Conservation (phyloP, 805 yeast genomes). For the Saccharomyces paradoxus region DNA sequence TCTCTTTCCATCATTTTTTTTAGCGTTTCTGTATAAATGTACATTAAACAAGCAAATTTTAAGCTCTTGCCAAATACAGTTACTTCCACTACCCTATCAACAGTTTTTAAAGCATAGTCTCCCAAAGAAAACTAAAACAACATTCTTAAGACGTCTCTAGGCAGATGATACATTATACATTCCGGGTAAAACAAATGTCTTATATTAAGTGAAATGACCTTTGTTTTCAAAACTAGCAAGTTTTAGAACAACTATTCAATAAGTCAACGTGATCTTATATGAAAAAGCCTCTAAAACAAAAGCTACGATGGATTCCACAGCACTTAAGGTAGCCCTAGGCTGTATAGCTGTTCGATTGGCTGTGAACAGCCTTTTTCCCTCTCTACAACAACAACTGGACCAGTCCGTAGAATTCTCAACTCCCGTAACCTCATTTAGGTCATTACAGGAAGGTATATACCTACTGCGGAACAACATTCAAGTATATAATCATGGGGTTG, state of each 20-base stretch:
- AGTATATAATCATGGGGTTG: constrained; percentile 78
- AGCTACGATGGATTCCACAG: not conserved
- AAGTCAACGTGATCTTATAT: not conserved
- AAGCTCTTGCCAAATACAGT: not conserved
- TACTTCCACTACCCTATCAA: not conserved
- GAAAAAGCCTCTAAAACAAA: not conserved
- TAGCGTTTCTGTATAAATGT: not conserved
- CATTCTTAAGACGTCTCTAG: not conserved
- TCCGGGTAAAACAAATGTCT: not conserved
- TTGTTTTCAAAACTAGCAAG: not conserved
- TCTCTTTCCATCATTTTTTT: not conserved
- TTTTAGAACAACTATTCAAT: not conserved
- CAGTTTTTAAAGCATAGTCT: not conserved
- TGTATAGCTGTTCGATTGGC: constrained; percentile 17
- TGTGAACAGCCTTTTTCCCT: constrained; percentile 19
- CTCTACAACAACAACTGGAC: constrained; percentile 21
- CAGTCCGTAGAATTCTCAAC: constrained; percentile 29
- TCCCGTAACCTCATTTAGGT: constrained; percentile 32
- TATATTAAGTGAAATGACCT: not conserved
- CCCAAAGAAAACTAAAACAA: not conserved
- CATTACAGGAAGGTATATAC: constrained; percentile 60
- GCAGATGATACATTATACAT: not conserved
- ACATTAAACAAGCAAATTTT: not conserved
- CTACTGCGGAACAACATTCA: constrained; percentile 47
- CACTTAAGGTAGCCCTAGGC: constrained; percentile 5